phyloP scores from a whole-genome alignment of 129 eudicot genomes.

The Oenanthe sinensis region DNA sequence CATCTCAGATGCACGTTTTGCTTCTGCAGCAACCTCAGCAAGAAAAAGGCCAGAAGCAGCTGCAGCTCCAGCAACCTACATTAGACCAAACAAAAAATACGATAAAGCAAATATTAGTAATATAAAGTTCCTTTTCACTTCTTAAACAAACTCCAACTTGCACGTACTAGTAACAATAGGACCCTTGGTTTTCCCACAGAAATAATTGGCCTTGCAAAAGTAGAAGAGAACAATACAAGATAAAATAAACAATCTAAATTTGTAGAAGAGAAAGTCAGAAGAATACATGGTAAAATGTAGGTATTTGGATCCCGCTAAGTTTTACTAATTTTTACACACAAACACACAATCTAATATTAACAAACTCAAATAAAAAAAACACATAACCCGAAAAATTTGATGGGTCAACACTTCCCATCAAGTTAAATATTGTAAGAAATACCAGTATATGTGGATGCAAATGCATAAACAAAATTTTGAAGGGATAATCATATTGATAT shows the following conservation, averaged over 20 bases:
- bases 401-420: not conserved
- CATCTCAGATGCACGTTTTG: constrained; percentile 74
- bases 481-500: not conserved
- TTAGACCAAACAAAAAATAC: constrained; percentile 13
- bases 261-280: not conserved
- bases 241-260: not conserved
- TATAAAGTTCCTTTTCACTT: not conserved
- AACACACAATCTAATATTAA: too few relatives aligned
- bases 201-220: not conserved
- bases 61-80: constrained; percentile 94
- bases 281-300: not conserved
- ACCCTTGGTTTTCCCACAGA: not conserved
- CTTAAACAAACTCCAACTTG: not conserved
- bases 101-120: not conserved
- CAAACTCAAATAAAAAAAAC: not conserved
- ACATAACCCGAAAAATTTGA: not conserved
- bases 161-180: not conserved
- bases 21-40: constrained; percentile 83
- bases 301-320: not conserved
- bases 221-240: not conserved
- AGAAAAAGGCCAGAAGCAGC: constrained; percentile 85
- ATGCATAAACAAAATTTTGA: not conserved
- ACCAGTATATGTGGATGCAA: not conserved
- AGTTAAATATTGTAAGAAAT: not conserved
- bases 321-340: not conserved